Conservation (phyloP, 2,329 filamentous ascomycete species). For the Drechmeria coniospora region DNA sequence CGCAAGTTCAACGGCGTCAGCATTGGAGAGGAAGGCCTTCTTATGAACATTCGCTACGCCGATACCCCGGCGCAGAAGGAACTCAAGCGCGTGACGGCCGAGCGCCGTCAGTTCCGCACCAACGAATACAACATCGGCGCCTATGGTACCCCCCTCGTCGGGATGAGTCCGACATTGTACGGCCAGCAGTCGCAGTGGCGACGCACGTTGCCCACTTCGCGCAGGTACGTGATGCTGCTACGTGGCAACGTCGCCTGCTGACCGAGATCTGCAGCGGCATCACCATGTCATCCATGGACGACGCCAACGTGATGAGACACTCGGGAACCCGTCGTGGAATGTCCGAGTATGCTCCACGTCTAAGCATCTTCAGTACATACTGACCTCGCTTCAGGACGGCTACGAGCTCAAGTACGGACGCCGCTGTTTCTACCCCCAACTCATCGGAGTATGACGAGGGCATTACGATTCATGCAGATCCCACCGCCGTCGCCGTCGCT, state of each 20-base stretch:
- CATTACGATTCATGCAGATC: conserved; percentile 37
- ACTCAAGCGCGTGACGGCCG: conserved; percentile 88
- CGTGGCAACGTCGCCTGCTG: background rate
- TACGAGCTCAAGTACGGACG: conserved; percentile 24
- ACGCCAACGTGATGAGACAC: conserved; percentile 12
- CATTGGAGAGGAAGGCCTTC: conserved; percentile 62
- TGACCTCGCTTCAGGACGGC: conserved; percentile 20
- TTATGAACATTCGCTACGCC: conserved; percentile 89
- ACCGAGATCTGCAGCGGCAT: conserved; percentile 8
- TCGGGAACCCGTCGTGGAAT: conserved; percentile 17
- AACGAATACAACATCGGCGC: conserved; percentile 80
- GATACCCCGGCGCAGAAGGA: conserved; percentile 95
- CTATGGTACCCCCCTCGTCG: conserved; percentile 47
- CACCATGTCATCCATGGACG: conserved; percentile 14
- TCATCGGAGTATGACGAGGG: conserved; percentile 37
- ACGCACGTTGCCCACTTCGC: conserved; percentile 14
- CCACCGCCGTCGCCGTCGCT: conserved; percentile 21
- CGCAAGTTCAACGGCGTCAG: conserved; percentile 67
- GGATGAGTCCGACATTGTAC: conserved; percentile 28
- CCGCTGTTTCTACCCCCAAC: conserved; percentile 21
- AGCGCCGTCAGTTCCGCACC: conserved; percentile 87
- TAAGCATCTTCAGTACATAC: conserved; percentile 12
- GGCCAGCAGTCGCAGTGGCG: conserved; percentile 22
- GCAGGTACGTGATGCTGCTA: conserved; percentile 14
- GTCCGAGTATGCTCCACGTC: conserved; percentile 19